Evolutionary conservation across 2,329 filamentous ascomycete species (phyloP), one percentile per base, ranked within the genome.

Genomic region (Talaromyces sp.): DNA sequence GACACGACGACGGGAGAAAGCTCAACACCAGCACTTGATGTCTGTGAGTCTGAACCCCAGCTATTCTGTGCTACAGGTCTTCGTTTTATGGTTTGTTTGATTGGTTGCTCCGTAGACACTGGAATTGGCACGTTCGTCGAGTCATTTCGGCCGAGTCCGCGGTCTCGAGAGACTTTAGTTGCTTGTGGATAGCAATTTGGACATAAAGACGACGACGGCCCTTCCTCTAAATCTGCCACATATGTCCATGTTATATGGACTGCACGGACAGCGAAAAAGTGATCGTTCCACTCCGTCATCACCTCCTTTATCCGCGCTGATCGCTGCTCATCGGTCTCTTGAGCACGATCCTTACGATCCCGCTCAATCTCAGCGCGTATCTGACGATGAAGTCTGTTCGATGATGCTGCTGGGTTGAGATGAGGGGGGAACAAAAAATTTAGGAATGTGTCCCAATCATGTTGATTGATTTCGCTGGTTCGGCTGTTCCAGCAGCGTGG

Each of bases 381-480:
- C 64, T 79, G 75, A 4, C 73, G 75, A 5, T 76, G 73, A 14
- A 80, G 70, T 62, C 78, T 71, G 8, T 71, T 70, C 4, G 78
- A 79, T 6, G 73, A 69, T 1, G 76, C 73, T 6, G 77, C 77
- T 6, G 74, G 73, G 4, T 75, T 77, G 16, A 80, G 68, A 65
- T 79, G 73, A 6, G 73, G 69, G 2, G 79, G 79, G 57, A 81
- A 79, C 6, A 81, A 67, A 69, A 79, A 77, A 52, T 75, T 75
- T 27, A 80, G 64, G 66, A 81, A 81, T 10, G 74, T 78, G 64
- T 78, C 74, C 79, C 79, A 81, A 68, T 81, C 79, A 68, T 78
- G 74, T 69, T 79, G 76, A 49, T 70, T 69, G 35, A 80, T 72
- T 54, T 79, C 75, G 27, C 73, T 68, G 47, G 69, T 68, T 11